Evolutionary conservation across 2,329 filamentous ascomycete species (phyloP).

Genomic region (Beauveria bassiana): DNA sequence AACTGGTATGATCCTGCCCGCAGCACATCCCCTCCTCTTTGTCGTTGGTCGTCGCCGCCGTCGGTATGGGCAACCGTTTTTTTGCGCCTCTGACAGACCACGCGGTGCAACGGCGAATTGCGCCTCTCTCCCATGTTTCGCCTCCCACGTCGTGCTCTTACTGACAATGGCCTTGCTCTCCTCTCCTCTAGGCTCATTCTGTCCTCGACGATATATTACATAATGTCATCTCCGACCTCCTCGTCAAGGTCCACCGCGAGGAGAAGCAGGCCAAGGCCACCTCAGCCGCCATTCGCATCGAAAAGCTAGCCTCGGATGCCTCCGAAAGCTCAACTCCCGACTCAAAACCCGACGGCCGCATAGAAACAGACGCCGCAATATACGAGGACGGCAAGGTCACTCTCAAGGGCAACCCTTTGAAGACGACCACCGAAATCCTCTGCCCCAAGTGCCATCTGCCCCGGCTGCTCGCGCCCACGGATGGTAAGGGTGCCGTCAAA

Average conservation of each 20-base stretch:
- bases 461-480: constrained; percentile 63
- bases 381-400: constrained; percentile 63
- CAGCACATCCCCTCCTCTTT: not conserved
- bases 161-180: constrained; percentile 3
- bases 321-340: constrained; percentile 47
- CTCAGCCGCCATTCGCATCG: constrained; percentile 56
- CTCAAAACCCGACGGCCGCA: constrained; percentile 45
- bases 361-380: constrained; percentile 60
- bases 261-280: constrained; percentile 68
- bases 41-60: not conserved
- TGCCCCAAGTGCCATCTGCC: constrained; percentile 71
- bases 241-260: constrained; percentile 67
- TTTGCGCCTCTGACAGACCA: not conserved
- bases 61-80: not conserved
- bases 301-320: constrained; percentile 51
- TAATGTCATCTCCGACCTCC: constrained; percentile 68
- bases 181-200: constrained; percentile 42
- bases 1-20: constrained; percentile 45
- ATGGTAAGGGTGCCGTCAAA: constrained; percentile 58
- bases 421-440: constrained; percentile 62
- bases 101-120: not conserved
- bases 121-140: not conserved
- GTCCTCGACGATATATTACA: constrained; percentile 69
- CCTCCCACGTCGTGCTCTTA: not conserved
- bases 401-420: constrained; percentile 64